Evolutionary conservation across 345 rosid species (phyloP).

Genomic region (Heritiera fomes): DNA sequence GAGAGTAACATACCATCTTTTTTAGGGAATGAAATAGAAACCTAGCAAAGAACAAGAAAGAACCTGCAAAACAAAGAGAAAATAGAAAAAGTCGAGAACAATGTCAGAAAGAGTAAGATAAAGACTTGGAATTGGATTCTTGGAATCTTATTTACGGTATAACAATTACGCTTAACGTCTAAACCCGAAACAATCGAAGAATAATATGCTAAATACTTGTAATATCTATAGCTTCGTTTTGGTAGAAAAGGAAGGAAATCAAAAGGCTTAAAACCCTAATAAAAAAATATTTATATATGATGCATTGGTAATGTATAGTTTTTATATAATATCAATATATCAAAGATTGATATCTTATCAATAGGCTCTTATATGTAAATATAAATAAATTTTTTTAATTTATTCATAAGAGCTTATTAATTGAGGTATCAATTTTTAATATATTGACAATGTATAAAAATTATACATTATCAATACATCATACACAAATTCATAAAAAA

Average conservation of each 20-base stretch:
- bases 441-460: no score
- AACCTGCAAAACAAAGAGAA: not conserved
- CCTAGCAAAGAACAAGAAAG: not conserved
- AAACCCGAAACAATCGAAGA: not conserved
- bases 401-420: no score
- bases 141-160: not conserved
- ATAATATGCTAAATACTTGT: no score
- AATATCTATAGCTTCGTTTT: no score
- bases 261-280: slow-evolving; percentile 1
- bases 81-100: not conserved
- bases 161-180: not conserved
- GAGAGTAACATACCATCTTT: slow-evolving; percentile 16
- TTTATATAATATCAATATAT: no score
- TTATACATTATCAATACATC: no score
- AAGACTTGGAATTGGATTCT: not conserved
- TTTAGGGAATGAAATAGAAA: not conserved
- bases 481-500: no score
- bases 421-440: no score
- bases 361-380: no score
- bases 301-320: no score
- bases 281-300: not conserved
- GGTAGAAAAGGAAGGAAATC: not conserved
- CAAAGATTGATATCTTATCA: no score
- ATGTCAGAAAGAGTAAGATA: not conserved
- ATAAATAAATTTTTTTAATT: no score